phyloP scores from a whole-genome alignment of 2,329 filamentous ascomycete species.

The Epichloe bromicola region DNA sequence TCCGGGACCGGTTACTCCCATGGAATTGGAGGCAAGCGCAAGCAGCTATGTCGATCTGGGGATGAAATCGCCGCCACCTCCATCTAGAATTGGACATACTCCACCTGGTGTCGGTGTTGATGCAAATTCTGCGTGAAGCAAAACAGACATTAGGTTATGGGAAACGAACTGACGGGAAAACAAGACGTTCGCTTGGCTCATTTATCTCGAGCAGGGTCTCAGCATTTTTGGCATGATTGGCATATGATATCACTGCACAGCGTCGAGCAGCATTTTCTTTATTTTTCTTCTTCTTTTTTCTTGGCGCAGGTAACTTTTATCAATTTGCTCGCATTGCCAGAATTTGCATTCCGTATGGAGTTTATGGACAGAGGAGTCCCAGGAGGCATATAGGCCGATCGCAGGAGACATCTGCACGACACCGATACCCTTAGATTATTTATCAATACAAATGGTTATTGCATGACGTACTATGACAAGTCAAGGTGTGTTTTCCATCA shows the following conservation, averaged over 20 bases:
- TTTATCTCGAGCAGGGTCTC: neutral
- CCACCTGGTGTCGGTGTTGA: neutral
- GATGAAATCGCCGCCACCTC: neutral
- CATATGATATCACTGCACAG: neutral
- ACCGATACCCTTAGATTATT: neutral
- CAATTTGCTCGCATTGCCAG: neutral
- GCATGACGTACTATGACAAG: neutral
- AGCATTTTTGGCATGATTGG: neutral
- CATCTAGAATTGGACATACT: neutral
- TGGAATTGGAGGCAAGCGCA: constrained; percentile 35
- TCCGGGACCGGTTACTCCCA: constrained; percentile 48
- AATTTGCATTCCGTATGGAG: neutral
- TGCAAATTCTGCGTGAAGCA: neutral
- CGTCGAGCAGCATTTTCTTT: neutral
- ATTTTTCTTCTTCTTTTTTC: neutral
- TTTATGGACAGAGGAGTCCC: neutral
- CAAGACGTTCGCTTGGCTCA: neutral
- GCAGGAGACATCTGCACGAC: neutral
- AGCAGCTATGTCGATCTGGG: constrained; percentile 24
- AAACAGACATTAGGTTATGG: neutral
- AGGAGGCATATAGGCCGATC: neutral
- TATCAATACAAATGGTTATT: neutral
- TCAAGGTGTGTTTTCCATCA: neutral
- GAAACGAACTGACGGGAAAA: neutral
- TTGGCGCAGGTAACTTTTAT: neutral